These are phyloP conservation scores for Diplotaxis tenuifolia DNA, from an alignment of 345 rosid genomes.

Conservation along the genomic window DNA sequence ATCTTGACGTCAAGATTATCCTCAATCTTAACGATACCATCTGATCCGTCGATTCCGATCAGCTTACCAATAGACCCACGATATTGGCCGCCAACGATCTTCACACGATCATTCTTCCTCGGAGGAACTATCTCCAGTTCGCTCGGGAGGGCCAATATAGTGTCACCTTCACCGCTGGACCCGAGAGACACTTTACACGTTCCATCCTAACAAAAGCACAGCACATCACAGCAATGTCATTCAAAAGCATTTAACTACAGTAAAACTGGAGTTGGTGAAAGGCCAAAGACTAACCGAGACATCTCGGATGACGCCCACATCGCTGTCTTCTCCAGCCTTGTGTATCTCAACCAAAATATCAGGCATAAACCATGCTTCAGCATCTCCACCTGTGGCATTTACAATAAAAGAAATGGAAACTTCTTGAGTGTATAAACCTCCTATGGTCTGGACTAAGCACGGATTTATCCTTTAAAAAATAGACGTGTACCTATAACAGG, in stretches of 20 bases:
- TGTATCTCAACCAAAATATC: conserved; percentile 79
- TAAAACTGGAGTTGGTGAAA: background rate
- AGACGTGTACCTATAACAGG: conserved; percentile 63
- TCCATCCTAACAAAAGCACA: conserved; percentile 67
- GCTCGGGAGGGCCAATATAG: conserved; percentile 41
- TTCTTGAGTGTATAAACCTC: background rate
- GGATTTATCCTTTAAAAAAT: background rate
- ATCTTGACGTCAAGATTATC: conserved; percentile 89
- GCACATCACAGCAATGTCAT: background rate
- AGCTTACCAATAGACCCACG: conserved; percentile 89
- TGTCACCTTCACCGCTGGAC: conserved; percentile 58
- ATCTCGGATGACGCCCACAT: conserved; percentile 72
- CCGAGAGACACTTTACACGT: conserved; percentile 70
- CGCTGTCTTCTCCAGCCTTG: conserved; percentile 57
- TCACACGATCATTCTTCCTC: conserved; percentile 76
- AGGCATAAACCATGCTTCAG: conserved; percentile 80
- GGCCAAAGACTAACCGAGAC: conserved; percentile 56
- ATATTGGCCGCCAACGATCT: conserved; percentile 74
- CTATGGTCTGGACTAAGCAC: background rate
- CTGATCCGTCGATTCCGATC: conserved; percentile 88
- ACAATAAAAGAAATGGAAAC: conserved; percentile 8
- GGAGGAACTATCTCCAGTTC: conserved; percentile 75
- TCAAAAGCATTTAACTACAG: background rate
- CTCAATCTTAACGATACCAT: conserved; percentile 83
- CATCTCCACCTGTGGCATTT: conserved; percentile 62